phyloP scores from a whole-genome alignment of 495 filamentous ascomycete genomes.

The Corynascus novoguineensis region DNA sequence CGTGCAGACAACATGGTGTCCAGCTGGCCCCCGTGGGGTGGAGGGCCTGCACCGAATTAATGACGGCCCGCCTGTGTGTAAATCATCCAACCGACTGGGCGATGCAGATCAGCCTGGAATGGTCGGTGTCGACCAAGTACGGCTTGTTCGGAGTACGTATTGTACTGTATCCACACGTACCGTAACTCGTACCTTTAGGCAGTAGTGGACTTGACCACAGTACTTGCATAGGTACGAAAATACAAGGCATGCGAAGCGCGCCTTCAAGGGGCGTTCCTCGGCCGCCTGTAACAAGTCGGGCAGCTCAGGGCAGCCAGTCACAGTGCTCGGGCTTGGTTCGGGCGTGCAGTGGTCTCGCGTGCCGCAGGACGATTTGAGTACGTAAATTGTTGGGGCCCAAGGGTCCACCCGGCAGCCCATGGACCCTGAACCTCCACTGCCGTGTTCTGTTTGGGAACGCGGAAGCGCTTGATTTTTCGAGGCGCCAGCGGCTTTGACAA shows the following conservation, averaged over 20 bases:
- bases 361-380: slow-evolving; percentile 23
- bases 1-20: slow-evolving; percentile 37
- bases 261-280: slow-evolving; percentile 6
- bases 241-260: too few species aligned
- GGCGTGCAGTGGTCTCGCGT: slow-evolving; percentile 15
- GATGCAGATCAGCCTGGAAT: slow-evolving; percentile 18
- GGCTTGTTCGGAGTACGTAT: too few species aligned
- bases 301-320: slow-evolving; percentile 10
- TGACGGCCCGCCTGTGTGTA: too few species aligned
- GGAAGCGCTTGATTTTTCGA: slow-evolving; percentile 14
- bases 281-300: slow-evolving; percentile 6
- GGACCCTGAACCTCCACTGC: background rate
- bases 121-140: slow-evolving; percentile 1
- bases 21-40: slow-evolving; percentile 5
- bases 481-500: background rate
- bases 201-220: too few species aligned
- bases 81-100: slow-evolving; percentile 13
- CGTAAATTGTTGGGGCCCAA: slow-evolving; percentile 31
- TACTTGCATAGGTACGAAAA: too few species aligned
- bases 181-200: too few species aligned
- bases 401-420: slow-evolving; percentile 12
- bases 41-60: too few species aligned
- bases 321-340: slow-evolving; percentile 7
- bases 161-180: too few species aligned
- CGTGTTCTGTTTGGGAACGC: background rate